Conservation (phyloP, 164 flowering plant genomes). For the Paratinospora sagittata region DNA sequence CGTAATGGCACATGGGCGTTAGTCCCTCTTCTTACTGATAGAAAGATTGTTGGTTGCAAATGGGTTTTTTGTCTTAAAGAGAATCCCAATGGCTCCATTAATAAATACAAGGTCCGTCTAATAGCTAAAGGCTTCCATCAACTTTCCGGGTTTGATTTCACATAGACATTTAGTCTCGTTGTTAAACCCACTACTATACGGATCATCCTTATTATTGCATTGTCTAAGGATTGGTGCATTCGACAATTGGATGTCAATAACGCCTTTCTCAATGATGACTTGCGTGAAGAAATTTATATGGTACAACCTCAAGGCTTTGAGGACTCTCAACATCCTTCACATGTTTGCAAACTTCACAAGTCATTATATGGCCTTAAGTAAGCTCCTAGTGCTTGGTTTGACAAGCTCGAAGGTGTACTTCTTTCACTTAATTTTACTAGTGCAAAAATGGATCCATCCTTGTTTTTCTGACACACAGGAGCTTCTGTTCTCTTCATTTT, state of each 20-base stretch:
- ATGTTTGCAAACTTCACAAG: background rate
- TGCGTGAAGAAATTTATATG: background rate
- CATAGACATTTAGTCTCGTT: background rate
- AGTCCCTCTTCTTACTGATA: too few species aligned
- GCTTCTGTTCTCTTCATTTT: too few species aligned
- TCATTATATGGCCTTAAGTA: background rate
- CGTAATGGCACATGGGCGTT: too few species aligned
- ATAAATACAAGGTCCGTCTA: too few species aligned
- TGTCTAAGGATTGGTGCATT: background rate
- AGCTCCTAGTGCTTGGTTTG: background rate
- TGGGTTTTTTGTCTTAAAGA: too few species aligned
- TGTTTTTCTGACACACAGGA: background rate
- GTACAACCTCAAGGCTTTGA: background rate
- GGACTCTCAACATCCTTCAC: background rate
- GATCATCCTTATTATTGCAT: background rate
- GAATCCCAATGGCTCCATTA: too few species aligned
- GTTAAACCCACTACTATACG: background rate
- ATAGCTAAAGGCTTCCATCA: conserved; percentile 1
- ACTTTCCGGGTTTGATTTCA: background rate
- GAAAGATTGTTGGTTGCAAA: too few species aligned
- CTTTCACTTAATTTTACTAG: background rate
- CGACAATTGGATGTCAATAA: conserved; percentile 1
- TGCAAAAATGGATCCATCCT: background rate
- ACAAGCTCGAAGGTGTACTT: background rate
- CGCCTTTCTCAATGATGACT: background rate